These are phyloP conservation scores for Trichophyton verrucosum DNA, from an alignment of 2,329 filamentous ascomycete species.

Conservation along the genomic window DNA sequence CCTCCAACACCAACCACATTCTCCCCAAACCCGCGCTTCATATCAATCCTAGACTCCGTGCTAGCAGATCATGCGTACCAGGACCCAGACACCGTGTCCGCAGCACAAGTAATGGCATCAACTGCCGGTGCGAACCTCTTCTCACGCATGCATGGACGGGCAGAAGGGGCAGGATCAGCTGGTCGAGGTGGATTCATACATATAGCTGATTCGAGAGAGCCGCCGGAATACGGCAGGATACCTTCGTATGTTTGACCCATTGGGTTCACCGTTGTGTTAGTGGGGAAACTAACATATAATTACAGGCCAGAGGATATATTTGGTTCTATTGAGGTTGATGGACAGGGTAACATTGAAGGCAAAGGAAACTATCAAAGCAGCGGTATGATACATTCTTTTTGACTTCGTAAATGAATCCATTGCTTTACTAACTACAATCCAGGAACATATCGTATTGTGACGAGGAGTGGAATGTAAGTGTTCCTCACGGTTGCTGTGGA, in stretches of 20 bases:
- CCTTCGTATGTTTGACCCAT: constrained; percentile 34
- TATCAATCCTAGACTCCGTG: constrained; percentile 45
- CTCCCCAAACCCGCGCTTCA: constrained; percentile 44
- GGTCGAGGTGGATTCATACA: constrained; percentile 52
- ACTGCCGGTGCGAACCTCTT: constrained; percentile 44
- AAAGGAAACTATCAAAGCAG: constrained; percentile 48
- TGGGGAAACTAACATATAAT: background rate
- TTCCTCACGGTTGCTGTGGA: background rate
- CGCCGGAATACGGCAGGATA: constrained; percentile 52
- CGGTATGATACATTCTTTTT: constrained; percentile 26
- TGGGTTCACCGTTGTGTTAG: background rate
- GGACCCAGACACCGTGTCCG: constrained; percentile 45
- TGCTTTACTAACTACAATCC: background rate
- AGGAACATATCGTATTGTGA: constrained; percentile 49
- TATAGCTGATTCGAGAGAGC: constrained; percentile 47
- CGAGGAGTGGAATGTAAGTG: constrained; percentile 47
- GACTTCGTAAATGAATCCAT: background rate
- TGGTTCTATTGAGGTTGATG: constrained; percentile 51
- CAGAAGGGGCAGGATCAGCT: constrained; percentile 45
- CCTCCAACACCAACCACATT: constrained; percentile 47
- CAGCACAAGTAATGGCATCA: constrained; percentile 49
- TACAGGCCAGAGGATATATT: constrained; percentile 51
- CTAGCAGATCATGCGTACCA: constrained; percentile 41
- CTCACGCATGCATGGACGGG: constrained; percentile 46
- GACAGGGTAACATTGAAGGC: constrained; percentile 43